Evolutionary conservation across 176 grass and related monocot genomes (phyloP).

Genomic region (Oryza longistaminata): DNA sequence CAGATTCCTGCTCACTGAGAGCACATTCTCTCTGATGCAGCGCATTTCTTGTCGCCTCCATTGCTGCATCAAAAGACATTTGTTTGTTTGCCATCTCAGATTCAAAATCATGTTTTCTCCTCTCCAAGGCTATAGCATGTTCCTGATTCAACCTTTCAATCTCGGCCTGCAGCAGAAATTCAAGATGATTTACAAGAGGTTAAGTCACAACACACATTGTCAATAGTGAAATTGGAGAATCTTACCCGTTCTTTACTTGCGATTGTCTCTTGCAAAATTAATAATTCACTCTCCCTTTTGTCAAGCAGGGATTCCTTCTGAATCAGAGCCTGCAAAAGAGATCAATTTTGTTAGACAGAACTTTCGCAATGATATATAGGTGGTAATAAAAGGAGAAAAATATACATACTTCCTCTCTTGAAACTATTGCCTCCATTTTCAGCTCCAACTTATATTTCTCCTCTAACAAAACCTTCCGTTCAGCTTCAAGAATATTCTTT

Average conservation of each 20-base stretch:
- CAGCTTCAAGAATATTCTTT: constrained; percentile 55
- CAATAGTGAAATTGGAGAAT: constrained; percentile 8
- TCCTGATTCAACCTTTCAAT: constrained; percentile 66
- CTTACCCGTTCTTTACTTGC: constrained; percentile 73
- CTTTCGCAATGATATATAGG: not conserved
- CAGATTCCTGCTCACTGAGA: constrained; percentile 50
- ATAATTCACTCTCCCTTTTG: constrained; percentile 70
- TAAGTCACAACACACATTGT: constrained; percentile 24
- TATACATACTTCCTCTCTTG: constrained; percentile 78
- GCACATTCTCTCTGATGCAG: constrained; percentile 52
- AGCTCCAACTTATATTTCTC: constrained; percentile 74
- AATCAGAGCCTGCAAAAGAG: constrained; percentile 58
- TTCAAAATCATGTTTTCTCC: constrained; percentile 68
- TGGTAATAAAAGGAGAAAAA: constrained; percentile 4
- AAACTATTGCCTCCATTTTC: constrained; percentile 58
- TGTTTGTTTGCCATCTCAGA: constrained; percentile 57
- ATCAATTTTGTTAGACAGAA: constrained; percentile 22
- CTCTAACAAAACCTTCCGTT: constrained; percentile 54
- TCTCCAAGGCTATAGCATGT: constrained; percentile 53
- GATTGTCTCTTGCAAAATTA: constrained; percentile 83
- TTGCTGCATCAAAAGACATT: constrained; percentile 53
- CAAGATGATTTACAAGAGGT: constrained; percentile 19
- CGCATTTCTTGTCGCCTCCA: constrained; percentile 38
- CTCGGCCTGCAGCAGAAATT: constrained; percentile 59
- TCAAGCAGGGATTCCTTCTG: constrained; percentile 71